Base-by-base conservation (phyloP, 352 stramenopile genomes). In the Blastocystis sp. region DNA sequence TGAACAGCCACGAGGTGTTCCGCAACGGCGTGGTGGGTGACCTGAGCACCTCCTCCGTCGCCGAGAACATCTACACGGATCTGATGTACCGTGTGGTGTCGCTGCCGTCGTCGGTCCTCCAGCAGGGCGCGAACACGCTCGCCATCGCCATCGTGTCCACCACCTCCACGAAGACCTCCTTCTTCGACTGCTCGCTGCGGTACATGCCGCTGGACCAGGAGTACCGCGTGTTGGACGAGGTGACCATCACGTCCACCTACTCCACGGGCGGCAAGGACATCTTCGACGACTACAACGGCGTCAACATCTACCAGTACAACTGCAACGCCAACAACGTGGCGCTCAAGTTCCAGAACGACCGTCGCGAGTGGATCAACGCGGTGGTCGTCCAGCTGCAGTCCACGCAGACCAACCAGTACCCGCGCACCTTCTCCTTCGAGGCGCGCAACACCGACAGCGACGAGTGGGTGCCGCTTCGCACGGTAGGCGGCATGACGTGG, bases 291-390 rank as follows among this genome's bases (percentile, higher is more conserved):
- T 65, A 60, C 19, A 62, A 41, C 9, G 12, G 24, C 21, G 33
- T 31, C 12, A 29, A 62, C 45, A 80, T 80, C 35, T 45, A 62
- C n/a, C 60, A 24, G 2, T 61, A 10, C 35, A 29, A 37, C 39
- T 80, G 69, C 55, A n/a, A 3, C 24, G 26, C 9, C 39, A 80
- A 80, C 50, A 62, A 41, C 6, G 24, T 80, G 39, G 50, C 37
- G 1, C 21, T 80, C 26, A 80, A 37, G 29, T 33, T 80, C 26
- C 12, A 21, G 3, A 62, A 80, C 35, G 67, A 89, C 41, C 63
- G 79, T 66, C 63, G 63, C 13, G 79, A 89, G 60, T 89, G 67
- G 63, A 89, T 89, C 33, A 77, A 33, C 33, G 66, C 62, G 35
- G 62, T 69, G 31, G 26, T 61, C 13, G 60, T 89, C 41, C 69